Percentiles rank a stretch among this genome's conserved stretches.
phyloP scores from a whole-genome alignment of 148 eudicot species.

The Bassia scoparia region DNA sequence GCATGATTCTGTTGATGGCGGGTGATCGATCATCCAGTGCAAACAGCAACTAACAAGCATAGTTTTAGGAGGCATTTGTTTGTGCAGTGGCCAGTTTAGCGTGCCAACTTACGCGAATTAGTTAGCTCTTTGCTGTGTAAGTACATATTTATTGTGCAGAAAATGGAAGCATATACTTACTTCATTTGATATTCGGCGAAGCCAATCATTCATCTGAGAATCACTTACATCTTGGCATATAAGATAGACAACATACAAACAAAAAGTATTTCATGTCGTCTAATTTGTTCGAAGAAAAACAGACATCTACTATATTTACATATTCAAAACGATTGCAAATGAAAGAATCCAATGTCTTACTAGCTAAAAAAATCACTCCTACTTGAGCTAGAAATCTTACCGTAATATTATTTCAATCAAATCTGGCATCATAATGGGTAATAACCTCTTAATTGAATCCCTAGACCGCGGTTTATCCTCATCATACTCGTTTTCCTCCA shows the following conservation, averaged over 20 bases:
- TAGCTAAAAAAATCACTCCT: neutral
- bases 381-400: neutral
- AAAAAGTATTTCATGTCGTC: too few relatives aligned
- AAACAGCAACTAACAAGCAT: neutral
- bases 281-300: too few relatives aligned
- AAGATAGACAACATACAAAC: too few relatives aligned
- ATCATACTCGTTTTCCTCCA: slow-evolving; percentile 6
- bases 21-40: neutral
- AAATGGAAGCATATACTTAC: too few relatives aligned
- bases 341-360: neutral
- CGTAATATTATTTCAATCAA: neutral
- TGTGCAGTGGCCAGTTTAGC: neutral
- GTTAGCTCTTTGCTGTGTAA: neutral
- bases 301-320: neutral
- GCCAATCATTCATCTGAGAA: too few relatives aligned
- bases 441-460: neutral
- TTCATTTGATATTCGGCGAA: too few relatives aligned
- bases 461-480: too few relatives aligned
- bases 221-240: neutral
- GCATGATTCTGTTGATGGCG: neutral
- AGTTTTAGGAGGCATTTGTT: neutral
- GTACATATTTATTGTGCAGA: neutral
- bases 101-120: too few relatives aligned
- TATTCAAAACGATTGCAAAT: neutral
- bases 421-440: neutral